Conservation (phyloP, 129 eudicot genomes). For the Centella asiatica region DNA sequence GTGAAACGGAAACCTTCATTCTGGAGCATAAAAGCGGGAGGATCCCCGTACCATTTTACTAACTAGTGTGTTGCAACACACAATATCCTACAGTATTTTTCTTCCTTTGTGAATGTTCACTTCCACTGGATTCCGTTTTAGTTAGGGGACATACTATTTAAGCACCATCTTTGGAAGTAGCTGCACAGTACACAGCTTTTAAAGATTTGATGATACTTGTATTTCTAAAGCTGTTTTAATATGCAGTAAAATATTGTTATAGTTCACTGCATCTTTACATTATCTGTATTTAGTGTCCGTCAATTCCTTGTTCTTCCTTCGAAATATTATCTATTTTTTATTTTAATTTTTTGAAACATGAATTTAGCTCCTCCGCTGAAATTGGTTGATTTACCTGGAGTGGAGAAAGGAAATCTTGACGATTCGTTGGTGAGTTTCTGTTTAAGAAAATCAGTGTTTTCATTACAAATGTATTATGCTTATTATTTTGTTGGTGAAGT, state of each 20-base stretch:
- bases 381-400: conserved; percentile 91
- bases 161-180: too few species aligned
- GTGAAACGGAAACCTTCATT: too few species aligned
- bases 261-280: neutral
- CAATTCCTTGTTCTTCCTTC: neutral
- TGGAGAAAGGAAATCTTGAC: conserved; percentile 81
- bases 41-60: too few species aligned
- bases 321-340: too few species aligned
- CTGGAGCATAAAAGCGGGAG: too few species aligned
- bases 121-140: too few species aligned
- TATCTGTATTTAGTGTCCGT: neutral
- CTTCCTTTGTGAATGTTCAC: too few species aligned
- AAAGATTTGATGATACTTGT: neutral
- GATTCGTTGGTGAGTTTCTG: conserved; percentile 73
- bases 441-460: neutral
- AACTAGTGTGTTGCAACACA: too few species aligned
- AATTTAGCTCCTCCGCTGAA: conserved; percentile 85
- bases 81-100: too few species aligned
- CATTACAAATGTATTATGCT: neutral
- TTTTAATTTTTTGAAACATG: neutral
- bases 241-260: neutral
- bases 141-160: too few species aligned
- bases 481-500: conserved; percentile 7
- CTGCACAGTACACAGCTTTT: too few species aligned
- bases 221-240: neutral